Percentiles rank a stretch among this genome's conserved stretches.
phyloP scores from a whole-genome alignment of 169 alveolate genomes.

The Plasmodium chabaudi region DNA sequence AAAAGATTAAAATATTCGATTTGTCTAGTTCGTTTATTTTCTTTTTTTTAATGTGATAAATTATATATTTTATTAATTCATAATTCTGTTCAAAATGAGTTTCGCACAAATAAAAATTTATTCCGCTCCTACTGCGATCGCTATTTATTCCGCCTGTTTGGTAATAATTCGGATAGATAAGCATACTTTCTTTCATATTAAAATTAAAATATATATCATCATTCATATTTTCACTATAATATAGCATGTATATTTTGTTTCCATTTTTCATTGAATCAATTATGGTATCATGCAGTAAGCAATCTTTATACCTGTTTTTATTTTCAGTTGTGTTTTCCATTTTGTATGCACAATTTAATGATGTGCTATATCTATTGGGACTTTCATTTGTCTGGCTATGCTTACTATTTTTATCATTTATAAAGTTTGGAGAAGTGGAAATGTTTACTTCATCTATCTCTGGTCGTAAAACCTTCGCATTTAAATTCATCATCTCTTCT shows the following conservation, averaged over 20 bases:
- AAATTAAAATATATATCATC: constrained; percentile 24
- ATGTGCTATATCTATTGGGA: too few species aligned
- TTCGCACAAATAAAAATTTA: constrained; percentile 43
- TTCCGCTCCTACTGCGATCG: neutral
- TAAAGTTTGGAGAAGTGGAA: too few species aligned
- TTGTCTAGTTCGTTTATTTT: neutral
- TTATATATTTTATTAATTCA: constrained; percentile 29
- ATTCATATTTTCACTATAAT: constrained; percentile 6
- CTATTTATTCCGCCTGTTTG: neutral
- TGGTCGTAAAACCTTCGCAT: constrained; percentile 4
- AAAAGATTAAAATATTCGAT: constrained; percentile 14
- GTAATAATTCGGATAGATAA: too few species aligned
- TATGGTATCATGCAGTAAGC: constrained; percentile 8
- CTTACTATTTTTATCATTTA: neutral
- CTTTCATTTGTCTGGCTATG: neutral
- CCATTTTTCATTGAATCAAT: constrained; percentile 27
- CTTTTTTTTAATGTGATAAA: constrained; percentile 23
- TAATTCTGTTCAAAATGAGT: constrained; percentile 16
- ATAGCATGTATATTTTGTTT: constrained; percentile 21
- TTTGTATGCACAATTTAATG: too few species aligned
- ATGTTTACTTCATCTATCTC: neutral
- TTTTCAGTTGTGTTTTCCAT: neutral
- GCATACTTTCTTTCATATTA: constrained; percentile 20
- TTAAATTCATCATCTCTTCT: constrained; percentile 35
- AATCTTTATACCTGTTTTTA: neutral